Percentiles rank a stretch among this genome's conserved stretches.
phyloP scores from a whole-genome alignment of 179 eudicot species.

The Carnegiea gigantea region DNA sequence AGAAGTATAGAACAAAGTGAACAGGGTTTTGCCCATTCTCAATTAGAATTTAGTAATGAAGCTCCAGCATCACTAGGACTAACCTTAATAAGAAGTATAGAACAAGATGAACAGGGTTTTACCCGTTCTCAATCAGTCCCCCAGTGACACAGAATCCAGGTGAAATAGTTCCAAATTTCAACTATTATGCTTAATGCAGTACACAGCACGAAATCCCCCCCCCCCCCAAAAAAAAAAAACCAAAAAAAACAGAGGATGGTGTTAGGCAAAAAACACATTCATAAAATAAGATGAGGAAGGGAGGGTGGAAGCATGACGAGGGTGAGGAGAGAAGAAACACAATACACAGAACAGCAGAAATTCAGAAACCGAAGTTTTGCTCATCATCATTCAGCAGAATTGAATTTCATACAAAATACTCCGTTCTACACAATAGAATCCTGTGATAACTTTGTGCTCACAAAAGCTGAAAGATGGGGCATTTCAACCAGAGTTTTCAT shows the following conservation, averaged over 20 bases:
- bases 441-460: background rate
- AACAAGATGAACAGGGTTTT: background rate
- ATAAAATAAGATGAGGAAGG: background rate
- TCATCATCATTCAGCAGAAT: background rate
- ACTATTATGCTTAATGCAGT: background rate
- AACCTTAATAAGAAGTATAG: background rate
- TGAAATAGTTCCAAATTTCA: background rate
- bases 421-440: background rate
- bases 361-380: background rate
- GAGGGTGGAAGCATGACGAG: background rate
- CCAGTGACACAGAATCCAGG: background rate
- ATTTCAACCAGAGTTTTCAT: slow-evolving; percentile 16
- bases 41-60: background rate
- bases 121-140: background rate
- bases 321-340: background rate
- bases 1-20: background rate
- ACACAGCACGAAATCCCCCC: background rate
- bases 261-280: too few species aligned
- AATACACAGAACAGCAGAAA: background rate
- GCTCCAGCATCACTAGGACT: background rate
- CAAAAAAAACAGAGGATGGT: too few species aligned
- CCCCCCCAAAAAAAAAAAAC: background rate
- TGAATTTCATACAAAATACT: background rate
- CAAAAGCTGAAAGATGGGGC: background rate
- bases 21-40: background rate